Conservation (phyloP, 2,329 filamentous ascomycete genomes). For the Arthrobotrys sinensis region DNA sequence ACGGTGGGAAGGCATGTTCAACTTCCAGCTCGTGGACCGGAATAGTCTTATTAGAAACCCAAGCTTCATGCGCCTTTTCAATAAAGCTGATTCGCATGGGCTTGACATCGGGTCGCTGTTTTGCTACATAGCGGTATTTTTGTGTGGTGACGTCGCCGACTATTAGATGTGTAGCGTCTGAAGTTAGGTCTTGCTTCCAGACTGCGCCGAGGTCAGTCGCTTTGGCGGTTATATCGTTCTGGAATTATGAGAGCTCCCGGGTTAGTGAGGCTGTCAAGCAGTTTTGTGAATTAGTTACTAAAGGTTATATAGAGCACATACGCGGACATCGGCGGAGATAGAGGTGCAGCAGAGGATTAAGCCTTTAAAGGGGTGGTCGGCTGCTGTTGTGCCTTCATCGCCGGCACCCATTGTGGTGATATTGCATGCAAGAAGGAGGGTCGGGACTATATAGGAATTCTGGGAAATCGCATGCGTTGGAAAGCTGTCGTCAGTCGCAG, state of each 20-base stretch:
- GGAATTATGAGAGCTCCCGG: not conserved
- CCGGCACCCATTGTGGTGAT: slow-evolving; percentile 32
- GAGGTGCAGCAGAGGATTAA: slow-evolving; percentile 90
- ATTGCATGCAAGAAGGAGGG: slow-evolving; percentile 7
- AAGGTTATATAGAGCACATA: slow-evolving; percentile 70
- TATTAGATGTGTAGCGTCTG: slow-evolving; percentile 93
- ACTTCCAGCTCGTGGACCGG: slow-evolving; percentile 80
- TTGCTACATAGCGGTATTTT: slow-evolving; percentile 96
- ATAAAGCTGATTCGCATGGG: slow-evolving; percentile 89
- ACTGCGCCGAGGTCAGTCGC: slow-evolving; percentile 86
- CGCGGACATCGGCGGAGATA: slow-evolving; percentile 83
- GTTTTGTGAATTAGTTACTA: slow-evolving; percentile 65
- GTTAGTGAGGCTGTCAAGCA: slow-evolving; percentile 64
- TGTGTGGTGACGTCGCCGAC: slow-evolving; percentile 90
- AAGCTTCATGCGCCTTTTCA: slow-evolving; percentile 81
- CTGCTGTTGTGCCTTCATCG: slow-evolving; percentile 47
- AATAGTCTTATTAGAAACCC: slow-evolving; percentile 84
- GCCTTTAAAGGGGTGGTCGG: slow-evolving; percentile 75
- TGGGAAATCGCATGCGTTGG: not conserved
- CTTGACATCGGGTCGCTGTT: slow-evolving; percentile 86
- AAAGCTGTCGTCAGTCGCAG: not conserved
- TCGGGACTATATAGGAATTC: not conserved
- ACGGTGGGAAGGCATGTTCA: slow-evolving; percentile 76
- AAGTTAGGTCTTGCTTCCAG: slow-evolving; percentile 93
- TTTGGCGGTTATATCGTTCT: slow-evolving; percentile 75